Percentiles rank a stretch among this genome's conserved stretches.
These are phyloP conservation scores for Rosa chinensis DNA, from an alignment of 306 rosid genomes.

Conservation along the genomic window DNA sequence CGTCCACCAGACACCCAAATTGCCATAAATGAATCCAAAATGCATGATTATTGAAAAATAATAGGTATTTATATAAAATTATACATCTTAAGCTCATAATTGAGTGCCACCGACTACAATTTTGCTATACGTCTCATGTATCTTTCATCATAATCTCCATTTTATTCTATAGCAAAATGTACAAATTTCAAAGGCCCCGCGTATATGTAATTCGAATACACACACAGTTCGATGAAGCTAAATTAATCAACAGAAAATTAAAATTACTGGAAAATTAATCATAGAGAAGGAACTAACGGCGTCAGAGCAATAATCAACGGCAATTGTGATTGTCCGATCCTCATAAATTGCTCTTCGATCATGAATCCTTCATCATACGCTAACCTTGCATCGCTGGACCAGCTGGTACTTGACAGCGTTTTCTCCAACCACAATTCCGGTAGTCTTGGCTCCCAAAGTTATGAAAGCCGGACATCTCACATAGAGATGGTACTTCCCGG, in stretches of 20 bases:
- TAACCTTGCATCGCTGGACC: conserved; percentile 64
- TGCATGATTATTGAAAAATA: background rate
- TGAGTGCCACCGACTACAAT: conserved; percentile 25
- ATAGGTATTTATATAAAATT: background rate
- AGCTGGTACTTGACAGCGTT: conserved; percentile 77
- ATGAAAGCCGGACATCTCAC: conserved; percentile 74
- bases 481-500: conserved; percentile 64
- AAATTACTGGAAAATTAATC: background rate
- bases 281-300: conserved; percentile 9
- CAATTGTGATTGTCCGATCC: background rate
- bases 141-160: background rate
- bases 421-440: conserved; percentile 40
- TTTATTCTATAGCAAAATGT: conserved; percentile 50
- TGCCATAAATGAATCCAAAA: conserved; percentile 12
- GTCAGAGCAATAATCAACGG: background rate
- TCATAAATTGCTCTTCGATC: background rate
- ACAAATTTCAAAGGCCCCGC: conserved; percentile 34
- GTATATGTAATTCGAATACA: conserved; percentile 9
- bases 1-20: conserved; percentile 29
- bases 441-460: conserved; percentile 30
- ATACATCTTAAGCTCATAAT: background rate
- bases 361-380: conserved; percentile 36
- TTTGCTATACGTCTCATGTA: conserved; percentile 31
- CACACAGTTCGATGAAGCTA: conserved; percentile 10
- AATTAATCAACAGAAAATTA: background rate